Base-by-base conservation (phyloP, 192 early-diverging fungal genomes). In the Irineochytrium annulatum region DNA sequence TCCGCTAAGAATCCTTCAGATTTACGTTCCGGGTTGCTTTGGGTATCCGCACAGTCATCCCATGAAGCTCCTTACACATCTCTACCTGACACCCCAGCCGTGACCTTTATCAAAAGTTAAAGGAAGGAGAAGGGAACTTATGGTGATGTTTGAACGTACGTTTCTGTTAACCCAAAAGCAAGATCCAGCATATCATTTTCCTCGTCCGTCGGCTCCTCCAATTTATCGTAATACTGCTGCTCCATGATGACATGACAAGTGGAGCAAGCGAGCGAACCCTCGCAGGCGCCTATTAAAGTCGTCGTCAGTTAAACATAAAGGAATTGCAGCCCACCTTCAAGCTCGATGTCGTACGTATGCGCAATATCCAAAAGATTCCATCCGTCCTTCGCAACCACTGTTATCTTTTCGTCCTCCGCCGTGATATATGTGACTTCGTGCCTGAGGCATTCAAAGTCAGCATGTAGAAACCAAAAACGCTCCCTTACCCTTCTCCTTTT, bases 131-230 rank as follows among this genome's bases (percentile, higher is more conserved):
- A 52, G 2, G n/a, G 28, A 1, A 26, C 20, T 41, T 16, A 8
- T 56, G 17, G 0, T 20, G 14, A 44, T 24, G 39, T 13, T 5
- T 11, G 24, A 3, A 69, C 86, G 63, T 74, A 95, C 80, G 94
- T 98, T 46, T 96, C 93, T 11, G 94, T 94, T 57, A 96, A 78
- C 11, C 91, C 94, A 79, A 94, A 98, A 14, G 94, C 94, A 62
- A 98, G 63, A 77, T 98, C 95, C 41, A 98, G 71, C 94, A 98
- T 96, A 70, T 98, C 95, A 65, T 96, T 94, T 60, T 98, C 95
- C 65, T 98, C 95, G 69, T 98, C 95, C 3, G 87, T 83, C 1
- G 95, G 95, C 68, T 96, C 94, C 20, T 89, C 89, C 51, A 98
- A 77, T 59, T 82, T 86, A 33, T 91, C 82, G 72, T 85, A 98